These are phyloP conservation scores for Suillus variegatus DNA, from an alignment of 768 basidiomycete species.

Conservation along the genomic window DNA sequence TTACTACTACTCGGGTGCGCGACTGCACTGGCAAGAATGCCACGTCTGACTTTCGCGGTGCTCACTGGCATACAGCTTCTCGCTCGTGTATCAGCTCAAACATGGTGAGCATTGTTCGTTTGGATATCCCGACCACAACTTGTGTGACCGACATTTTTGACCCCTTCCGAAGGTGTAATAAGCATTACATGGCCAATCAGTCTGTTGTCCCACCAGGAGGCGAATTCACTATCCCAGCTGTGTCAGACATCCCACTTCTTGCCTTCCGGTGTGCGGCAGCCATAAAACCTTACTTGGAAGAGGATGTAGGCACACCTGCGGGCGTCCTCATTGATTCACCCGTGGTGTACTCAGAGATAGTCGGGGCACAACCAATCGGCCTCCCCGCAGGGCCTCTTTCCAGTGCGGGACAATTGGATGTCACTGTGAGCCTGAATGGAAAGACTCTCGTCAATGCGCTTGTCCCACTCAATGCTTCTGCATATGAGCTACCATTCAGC, in stretches of 20 bases:
- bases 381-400: slow-evolving; percentile 21
- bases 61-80: slow-evolving; percentile 17
- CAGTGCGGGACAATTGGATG: slow-evolving; percentile 28
- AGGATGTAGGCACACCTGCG: slow-evolving; percentile 45
- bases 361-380: slow-evolving; percentile 45
- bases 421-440: slow-evolving; percentile 50
- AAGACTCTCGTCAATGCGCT: slow-evolving; percentile 40
- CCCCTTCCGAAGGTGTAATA: slow-evolving; percentile 48
- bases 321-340: slow-evolving; percentile 55
- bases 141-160: not conserved
- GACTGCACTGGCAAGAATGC: slow-evolving; percentile 9
- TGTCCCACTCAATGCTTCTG: slow-evolving; percentile 54
- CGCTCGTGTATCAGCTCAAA: slow-evolving; percentile 23
- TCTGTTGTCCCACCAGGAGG: slow-evolving; percentile 50
- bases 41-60: slow-evolving; percentile 11
- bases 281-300: slow-evolving; percentile 59
- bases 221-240: slow-evolving; percentile 42
- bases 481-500: slow-evolving; percentile 50
- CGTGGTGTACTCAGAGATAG: slow-evolving; percentile 48
- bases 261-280: slow-evolving; percentile 61
- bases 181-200: slow-evolving; percentile 50
- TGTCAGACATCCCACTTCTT: slow-evolving; percentile 45
- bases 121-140: not conserved
- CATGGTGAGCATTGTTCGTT: slow-evolving; percentile 24
- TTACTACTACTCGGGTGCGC: not conserved